Evolutionary conservation across 164 flowering plant genomes (phyloP).

Genomic region (Aristolochia fimbriata): DNA sequence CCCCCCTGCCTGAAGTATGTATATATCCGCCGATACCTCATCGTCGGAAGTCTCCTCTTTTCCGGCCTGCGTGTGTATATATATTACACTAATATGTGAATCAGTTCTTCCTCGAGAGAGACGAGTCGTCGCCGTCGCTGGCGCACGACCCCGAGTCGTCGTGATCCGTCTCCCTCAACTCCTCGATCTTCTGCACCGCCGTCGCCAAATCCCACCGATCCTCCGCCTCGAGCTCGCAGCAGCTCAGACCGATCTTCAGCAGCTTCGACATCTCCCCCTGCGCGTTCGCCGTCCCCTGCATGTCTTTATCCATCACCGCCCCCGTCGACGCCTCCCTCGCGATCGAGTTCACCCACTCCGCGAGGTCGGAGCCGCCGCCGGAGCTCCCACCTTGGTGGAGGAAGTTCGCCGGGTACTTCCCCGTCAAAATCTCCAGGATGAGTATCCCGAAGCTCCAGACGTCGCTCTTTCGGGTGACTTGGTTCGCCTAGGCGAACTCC

Average conservation of each 20-base stretch:
- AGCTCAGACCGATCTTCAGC: constrained; percentile 49
- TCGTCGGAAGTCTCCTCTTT: neutral
- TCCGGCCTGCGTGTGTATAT: neutral
- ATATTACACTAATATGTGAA: too few species aligned
- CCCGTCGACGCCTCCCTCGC: constrained; percentile 24
- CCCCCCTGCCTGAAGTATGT: neutral
- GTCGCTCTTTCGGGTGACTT: constrained; percentile 58
- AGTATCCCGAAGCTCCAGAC: constrained; percentile 76
- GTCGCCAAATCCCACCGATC: constrained; percentile 54
- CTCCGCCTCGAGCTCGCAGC: constrained; percentile 57
- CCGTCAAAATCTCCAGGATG: constrained; percentile 68
- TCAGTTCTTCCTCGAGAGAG: constrained; percentile 16
- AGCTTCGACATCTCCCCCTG: constrained; percentile 58
- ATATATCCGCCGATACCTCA: neutral
- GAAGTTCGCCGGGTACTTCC: constrained; percentile 36
- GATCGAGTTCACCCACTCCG: constrained; percentile 45
- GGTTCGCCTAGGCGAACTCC: constrained; percentile 32
- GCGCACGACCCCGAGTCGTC: constrained; percentile 38
- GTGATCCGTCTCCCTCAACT: constrained; percentile 36
- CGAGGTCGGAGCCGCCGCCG: constrained; percentile 23
- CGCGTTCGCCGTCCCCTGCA: constrained; percentile 23
- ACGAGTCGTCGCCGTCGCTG: constrained; percentile 31
- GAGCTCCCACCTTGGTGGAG: constrained; percentile 23
- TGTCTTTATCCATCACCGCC: constrained; percentile 52
- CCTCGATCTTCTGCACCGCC: constrained; percentile 52